These are phyloP conservation scores for Diaporthe velutina DNA, from an alignment of 2,329 filamentous ascomycete species.

Conservation along the genomic window DNA sequence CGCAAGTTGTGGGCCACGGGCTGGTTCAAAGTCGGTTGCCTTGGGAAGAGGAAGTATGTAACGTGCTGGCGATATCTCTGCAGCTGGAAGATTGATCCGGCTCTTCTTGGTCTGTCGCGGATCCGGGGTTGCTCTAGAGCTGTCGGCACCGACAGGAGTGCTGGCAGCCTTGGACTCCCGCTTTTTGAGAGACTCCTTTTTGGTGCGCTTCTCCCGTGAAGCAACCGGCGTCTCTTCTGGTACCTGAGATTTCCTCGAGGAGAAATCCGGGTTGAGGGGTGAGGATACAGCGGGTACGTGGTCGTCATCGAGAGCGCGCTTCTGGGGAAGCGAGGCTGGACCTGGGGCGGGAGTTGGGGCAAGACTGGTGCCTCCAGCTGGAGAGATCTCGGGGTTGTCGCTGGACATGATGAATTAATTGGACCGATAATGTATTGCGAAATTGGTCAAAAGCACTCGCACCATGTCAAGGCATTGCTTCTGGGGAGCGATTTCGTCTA, in stretches of 20 bases:
- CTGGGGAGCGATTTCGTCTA: background rate
- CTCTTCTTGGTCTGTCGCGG: conserved; percentile 59
- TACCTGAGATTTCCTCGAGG: conserved; percentile 45
- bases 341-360: background rate
- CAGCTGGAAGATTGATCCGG: conserved; percentile 48
- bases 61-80: conserved; percentile 65
- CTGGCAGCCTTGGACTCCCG: conserved; percentile 70
- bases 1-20: conserved; percentile 69
- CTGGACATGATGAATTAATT: conserved; percentile 27
- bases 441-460: background rate
- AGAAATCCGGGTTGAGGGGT: conserved; percentile 78
- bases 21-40: conserved; percentile 70
- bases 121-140: conserved; percentile 69
- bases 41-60: conserved; percentile 76
- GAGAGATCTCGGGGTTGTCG: conserved; percentile 33
- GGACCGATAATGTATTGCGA: background rate
- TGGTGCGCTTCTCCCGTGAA: conserved; percentile 66
- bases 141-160: conserved; percentile 56
- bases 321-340: conserved; percentile 70
- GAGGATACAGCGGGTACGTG: conserved; percentile 80
- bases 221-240: conserved; percentile 53
- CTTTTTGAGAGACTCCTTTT: conserved; percentile 78
- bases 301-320: conserved; percentile 76
- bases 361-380: conserved; percentile 13
- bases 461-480: conserved; percentile 22